Base-by-base conservation (phyloP, 371 early-diverging fungal genomes). In the Mucor circinelloides region DNA sequence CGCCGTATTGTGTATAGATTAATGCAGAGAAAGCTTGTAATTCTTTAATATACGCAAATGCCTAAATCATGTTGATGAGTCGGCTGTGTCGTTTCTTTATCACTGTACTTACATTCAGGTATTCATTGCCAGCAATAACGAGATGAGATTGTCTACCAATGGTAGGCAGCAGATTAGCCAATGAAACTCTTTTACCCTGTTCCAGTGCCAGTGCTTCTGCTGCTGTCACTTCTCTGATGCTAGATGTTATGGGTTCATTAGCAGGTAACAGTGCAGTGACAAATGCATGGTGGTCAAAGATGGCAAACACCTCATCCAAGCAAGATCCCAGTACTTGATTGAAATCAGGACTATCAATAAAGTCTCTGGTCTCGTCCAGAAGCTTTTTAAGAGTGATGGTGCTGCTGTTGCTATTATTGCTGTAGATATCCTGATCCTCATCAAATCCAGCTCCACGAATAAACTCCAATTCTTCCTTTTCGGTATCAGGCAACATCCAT, bases 81-180 rank as follows among this genome's bases (percentile, higher is more conserved):
- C 19, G 6, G 7, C 6, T 0, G 32, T 27, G 57, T 10, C 12
- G 19, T 27, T 7, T 21, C 3, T 2, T 23, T 30, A 0, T 15
- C 10, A 54, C n/a, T n/a, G 0, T 19, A 62, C 77, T 72, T 81
- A 81, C 91, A 71, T 95, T 94, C 8, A 95, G 76, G 67, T 91
- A 97, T 67, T 88, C 84, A 77, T 95, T 95, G 25, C 95, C 94
- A 74, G 93, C 89, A 60, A 96, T 83, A 32, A 94, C 87, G 64
- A 86, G 68, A 69, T 95, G 93, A 12, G 89, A 91, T 73, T 92
- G 89, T 59, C 91, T 85, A 21, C 91, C 86, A 56, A 95, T 85
- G 57, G 84, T 66, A 21, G 96, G 95, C 66, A 97, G 71, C 36
- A 94, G 73, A 60, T 88, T 89, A 3, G 91, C 95, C 17, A 97